Percentiles rank a stretch among this genome's conserved stretches.
These are phyloP conservation scores for Brassica hybrid DNA, from an alignment of 441 rosid species.

Conservation along the genomic window DNA sequence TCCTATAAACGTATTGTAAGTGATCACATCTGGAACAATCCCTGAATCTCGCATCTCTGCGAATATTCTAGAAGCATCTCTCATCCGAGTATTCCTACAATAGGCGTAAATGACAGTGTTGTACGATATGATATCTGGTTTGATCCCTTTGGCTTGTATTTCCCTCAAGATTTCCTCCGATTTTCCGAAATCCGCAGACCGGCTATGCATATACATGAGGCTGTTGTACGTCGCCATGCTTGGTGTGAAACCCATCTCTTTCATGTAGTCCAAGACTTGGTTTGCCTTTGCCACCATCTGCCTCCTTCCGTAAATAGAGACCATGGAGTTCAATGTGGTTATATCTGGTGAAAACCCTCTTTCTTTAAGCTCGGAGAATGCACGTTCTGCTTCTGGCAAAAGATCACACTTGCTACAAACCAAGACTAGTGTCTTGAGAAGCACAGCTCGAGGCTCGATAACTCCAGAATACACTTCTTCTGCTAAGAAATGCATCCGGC, in stretches of 20 bases:
- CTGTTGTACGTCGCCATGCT: conserved; percentile 85
- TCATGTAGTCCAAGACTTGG: conserved; percentile 77
- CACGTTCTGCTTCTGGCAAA: conserved; percentile 72
- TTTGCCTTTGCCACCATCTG: conserved; percentile 76
- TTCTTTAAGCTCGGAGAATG: conserved; percentile 72
- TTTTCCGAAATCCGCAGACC: conserved; percentile 66
- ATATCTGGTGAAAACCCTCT: conserved; percentile 77
- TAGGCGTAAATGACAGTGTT: conserved; percentile 86
- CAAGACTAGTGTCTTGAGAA: conserved; percentile 85
- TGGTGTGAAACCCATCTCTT: conserved; percentile 74
- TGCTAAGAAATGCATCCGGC: conserved; percentile 72
- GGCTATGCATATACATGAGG: conserved; percentile 89
- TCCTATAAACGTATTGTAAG: conserved; percentile 82
- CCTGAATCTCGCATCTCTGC: conserved; percentile 73
- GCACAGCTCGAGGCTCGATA: conserved; percentile 72
- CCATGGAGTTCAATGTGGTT: conserved; percentile 84
- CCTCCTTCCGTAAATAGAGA: conserved; percentile 87
- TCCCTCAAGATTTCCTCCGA: conserved; percentile 78
- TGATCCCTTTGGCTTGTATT: conserved; percentile 65
- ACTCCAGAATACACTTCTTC: conserved; percentile 81
- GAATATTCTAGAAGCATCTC: conserved; percentile 78
- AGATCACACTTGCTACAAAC: conserved; percentile 87
- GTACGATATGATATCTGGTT: conserved; percentile 85
- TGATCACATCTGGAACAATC: conserved; percentile 77
- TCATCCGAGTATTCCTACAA: conserved; percentile 89